Percentiles rank a stretch among this genome's conserved stretches.
phyloP scores from a whole-genome alignment of 495 filamentous ascomycete species.

The Saxophila tyrrhenica region DNA sequence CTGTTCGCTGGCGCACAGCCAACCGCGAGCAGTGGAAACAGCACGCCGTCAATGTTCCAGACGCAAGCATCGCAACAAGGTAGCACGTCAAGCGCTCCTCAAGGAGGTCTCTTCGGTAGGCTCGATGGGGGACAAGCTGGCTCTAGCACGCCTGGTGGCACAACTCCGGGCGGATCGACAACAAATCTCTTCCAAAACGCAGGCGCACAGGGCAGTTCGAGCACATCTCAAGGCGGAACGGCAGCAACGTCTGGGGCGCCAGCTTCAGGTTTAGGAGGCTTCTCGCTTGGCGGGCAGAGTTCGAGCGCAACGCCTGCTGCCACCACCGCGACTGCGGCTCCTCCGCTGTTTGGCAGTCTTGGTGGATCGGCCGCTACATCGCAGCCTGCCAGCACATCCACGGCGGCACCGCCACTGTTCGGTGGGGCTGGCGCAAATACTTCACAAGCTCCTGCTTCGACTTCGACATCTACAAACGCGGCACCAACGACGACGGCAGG shows the following conservation, averaged over 20 bases:
- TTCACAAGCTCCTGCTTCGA: neutral
- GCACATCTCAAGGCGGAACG: neutral
- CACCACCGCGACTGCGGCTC: conserved; percentile 12
- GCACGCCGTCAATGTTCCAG: neutral
- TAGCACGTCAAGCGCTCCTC: neutral
- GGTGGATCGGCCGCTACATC: conserved; percentile 3
- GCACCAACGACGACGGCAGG: neutral
- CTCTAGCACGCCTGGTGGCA: neutral
- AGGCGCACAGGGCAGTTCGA: neutral
- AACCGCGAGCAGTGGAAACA: neutral
- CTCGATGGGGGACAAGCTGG: neutral
- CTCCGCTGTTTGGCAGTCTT: conserved; percentile 15
- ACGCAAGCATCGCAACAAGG: too few species aligned
- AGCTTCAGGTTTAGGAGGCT: neutral
- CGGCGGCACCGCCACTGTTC: neutral
- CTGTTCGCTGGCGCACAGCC: neutral
- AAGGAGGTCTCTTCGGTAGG: conserved; percentile 1
- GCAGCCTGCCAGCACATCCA: neutral
- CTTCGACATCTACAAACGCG: neutral
- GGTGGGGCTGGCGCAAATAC: neutral
- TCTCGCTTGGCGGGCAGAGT: conserved; percentile 3
- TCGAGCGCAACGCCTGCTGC: neutral
- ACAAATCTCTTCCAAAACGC: neutral
- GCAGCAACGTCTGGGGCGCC: neutral
- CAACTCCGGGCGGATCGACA: conserved; percentile 4